These are phyloP conservation scores for Cydonia oblonga DNA, from an alignment of 331 rosid genomes.

Conservation along the genomic window DNA sequence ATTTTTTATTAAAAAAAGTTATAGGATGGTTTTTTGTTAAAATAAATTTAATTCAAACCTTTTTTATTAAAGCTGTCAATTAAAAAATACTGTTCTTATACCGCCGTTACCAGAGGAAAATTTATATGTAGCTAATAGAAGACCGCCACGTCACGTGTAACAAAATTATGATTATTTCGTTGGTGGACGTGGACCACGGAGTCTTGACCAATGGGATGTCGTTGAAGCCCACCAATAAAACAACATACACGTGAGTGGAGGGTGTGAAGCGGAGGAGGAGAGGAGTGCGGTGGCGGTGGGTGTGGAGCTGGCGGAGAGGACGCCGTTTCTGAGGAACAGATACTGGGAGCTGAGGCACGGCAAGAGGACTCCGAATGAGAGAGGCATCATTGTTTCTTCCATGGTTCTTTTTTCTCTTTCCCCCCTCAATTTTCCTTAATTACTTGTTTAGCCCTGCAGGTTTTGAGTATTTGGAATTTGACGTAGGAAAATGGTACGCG, in stretches of 20 bases:
- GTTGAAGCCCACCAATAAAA: neutral
- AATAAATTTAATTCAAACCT: no score
- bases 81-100: no score
- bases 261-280: neutral
- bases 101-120: neutral
- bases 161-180: no score
- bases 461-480: neutral
- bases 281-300: neutral
- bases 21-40: no score
- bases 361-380: slow-evolving; percentile 81
- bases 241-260: neutral
- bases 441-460: slow-evolving; percentile 9
- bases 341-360: slow-evolving; percentile 89
- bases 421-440: neutral
- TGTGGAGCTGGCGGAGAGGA: slow-evolving; percentile 16
- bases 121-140: accelerated
- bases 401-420: slow-evolving; percentile 21
- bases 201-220: neutral
- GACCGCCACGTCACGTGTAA: slow-evolving; percentile 8
- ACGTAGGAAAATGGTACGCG: slow-evolving; percentile 70
- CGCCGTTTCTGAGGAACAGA: slow-evolving; percentile 35
- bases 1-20: no score
- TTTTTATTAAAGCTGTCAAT: no score
- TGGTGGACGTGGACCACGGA: no score
- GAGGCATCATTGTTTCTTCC: slow-evolving; percentile 73